A percentile compares a stretch with the other conserved stretches of the same genome.
Evolutionary conservation across 441 rosid species (phyloP).

Genomic region (Euphorbia celastroides): DNA sequence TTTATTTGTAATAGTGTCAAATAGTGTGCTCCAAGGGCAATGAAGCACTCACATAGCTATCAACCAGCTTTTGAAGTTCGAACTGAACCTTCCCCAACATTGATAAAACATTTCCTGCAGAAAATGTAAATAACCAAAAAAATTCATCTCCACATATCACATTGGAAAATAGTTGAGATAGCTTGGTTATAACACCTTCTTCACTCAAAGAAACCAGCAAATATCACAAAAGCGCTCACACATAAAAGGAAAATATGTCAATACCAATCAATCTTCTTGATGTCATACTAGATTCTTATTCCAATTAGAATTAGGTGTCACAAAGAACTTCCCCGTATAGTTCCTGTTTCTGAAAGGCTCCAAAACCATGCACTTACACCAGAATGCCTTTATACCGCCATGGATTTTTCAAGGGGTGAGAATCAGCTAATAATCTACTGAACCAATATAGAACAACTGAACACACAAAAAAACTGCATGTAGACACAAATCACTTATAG

Average conservation of each 20-base stretch:
- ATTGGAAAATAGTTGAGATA: neutral
- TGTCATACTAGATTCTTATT: neutral
- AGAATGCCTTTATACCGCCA: neutral
- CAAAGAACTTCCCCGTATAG: neutral
- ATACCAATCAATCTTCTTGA: neutral
- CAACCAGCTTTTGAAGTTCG: constrained; percentile 86
- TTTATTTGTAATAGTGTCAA: neutral
- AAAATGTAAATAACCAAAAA: constrained; percentile 21
- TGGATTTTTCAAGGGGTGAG: neutral
- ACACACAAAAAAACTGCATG: neutral
- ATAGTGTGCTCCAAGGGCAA: constrained; percentile 7
- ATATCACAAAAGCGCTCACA: neutral
- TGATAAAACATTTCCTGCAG: constrained; percentile 62
- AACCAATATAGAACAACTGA: neutral
- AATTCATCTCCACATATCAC: neutral
- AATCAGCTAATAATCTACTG: neutral
- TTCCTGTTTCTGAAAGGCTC: neutral
- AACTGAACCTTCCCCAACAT: constrained; percentile 78
- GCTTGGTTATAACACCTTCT: neutral
- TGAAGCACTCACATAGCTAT: constrained; percentile 72
- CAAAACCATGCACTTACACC: neutral
- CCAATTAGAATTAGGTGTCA: neutral
- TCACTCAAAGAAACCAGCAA: neutral
- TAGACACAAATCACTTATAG: neutral
- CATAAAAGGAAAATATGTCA: neutral